Conservation (phyloP, 768 basidiomycete genomes). For the Russula sp. region DNA sequence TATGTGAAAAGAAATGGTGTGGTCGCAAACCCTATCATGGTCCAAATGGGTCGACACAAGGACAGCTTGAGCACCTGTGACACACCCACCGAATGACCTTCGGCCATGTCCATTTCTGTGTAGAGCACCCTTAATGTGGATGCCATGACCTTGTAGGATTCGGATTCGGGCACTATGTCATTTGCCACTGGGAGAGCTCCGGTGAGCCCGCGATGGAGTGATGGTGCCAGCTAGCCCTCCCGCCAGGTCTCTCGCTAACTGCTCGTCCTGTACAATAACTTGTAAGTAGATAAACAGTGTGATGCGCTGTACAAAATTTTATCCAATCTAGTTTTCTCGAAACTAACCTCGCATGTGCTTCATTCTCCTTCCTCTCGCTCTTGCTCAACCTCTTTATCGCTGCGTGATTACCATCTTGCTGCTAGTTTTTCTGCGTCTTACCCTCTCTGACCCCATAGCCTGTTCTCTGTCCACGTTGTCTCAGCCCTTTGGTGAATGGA, state of each 20-base stretch:
- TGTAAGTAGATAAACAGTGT: too few species aligned
- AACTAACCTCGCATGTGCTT: too few species aligned
- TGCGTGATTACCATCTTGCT: too few species aligned
- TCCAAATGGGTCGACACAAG: background rate
- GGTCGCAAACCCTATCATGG: slow-evolving; percentile 3
- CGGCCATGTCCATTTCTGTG: slow-evolving; percentile 20
- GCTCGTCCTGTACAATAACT: too few species aligned
- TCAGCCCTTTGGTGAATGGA: too few species aligned
- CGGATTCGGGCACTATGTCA: background rate
- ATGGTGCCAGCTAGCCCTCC: background rate
- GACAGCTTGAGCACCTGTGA: background rate
- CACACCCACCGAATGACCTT: slow-evolving; percentile 16
- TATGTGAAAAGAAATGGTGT: slow-evolving; percentile 11
- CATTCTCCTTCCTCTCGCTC: too few species aligned
- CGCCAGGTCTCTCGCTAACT: background rate
- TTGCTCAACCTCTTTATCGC: too few species aligned
- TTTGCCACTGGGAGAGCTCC: slow-evolving; percentile 9
- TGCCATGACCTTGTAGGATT: slow-evolving; percentile 6
- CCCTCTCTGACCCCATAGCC: too few species aligned
- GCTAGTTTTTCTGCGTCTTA: too few species aligned
- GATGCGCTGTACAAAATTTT: too few species aligned
- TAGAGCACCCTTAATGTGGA: slow-evolving; percentile 6
- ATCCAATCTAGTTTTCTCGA: too few species aligned
- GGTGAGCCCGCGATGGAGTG: background rate
- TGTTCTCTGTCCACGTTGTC: too few species aligned